Conservation (phyloP, 78 protist genomes). For the Protostelium mycophagum region DNA sequence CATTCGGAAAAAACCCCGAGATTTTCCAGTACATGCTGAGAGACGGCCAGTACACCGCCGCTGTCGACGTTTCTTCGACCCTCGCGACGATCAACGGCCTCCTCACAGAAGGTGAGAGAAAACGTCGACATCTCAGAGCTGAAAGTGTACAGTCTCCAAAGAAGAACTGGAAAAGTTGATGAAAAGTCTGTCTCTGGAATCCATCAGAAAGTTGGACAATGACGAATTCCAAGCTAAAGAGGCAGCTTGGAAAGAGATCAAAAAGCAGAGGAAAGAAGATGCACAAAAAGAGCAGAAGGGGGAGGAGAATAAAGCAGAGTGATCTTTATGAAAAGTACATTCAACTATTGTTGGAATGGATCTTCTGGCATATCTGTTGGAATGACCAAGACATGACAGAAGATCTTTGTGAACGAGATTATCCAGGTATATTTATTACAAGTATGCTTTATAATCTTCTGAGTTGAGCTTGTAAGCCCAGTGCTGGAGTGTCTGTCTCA, state of each 20-base stretch:
- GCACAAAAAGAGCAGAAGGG: not conserved
- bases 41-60: not conserved
- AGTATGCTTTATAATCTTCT: not conserved
- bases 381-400: no score
- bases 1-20: not conserved
- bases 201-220: not conserved
- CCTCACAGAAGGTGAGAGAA: not conserved
- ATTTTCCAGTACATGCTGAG: not conserved
- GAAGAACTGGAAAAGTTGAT: not conserved
- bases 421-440: no score
- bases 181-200: not conserved
- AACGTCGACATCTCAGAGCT: not conserved
- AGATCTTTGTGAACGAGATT: no score
- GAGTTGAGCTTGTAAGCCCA: not conserved
- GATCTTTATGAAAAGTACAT: no score
- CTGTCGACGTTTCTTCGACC: no score
- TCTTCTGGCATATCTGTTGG: no score
- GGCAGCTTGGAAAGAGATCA: not conserved
- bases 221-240: not conserved
- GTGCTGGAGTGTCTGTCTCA: constrained; percentile 1
- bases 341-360: no score
- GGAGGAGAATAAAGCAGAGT: not conserved
- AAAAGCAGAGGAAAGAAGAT: not conserved
- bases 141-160: not conserved
- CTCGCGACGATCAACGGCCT: not conserved